Base-by-base conservation (phyloP, 2,329 filamentous ascomycete species). In the Fusarium virguliforme region DNA sequence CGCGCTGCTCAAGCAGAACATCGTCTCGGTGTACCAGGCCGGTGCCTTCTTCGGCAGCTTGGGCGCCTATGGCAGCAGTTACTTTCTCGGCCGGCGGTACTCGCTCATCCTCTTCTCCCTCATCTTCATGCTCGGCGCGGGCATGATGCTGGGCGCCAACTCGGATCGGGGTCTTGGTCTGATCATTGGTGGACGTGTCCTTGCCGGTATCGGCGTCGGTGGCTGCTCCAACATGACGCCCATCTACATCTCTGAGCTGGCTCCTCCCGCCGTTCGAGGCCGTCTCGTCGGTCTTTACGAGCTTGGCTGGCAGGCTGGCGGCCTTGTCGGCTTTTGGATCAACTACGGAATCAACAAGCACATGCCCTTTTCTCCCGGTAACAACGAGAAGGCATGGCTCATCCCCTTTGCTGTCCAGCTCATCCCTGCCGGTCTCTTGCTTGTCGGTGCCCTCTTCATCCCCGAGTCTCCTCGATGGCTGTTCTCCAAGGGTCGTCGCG, bases 11-110 rank as follows among this genome's bases (percentile, higher is more conserved):
- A 90, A 89, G 75, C 85, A 90, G 74, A 95, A 95, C 79, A 94
- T 95, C 67, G 92, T 94, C 57, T 94, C 91, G 28, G 88, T 92
- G 60, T 95, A 94, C 82, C 93, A 95, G 80, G 93, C 93, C 9
- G 93, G 93, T 65, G 92, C 92, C 65, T 95, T 96, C 83, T 95
- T 95, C 74, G 93, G 93, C 56, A 89, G 90, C n/a, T 82, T 94
- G 41, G 86, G 88, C 65, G 91, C 90, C 62, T 94, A 92, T 73
- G 85, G 83, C 8, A 86, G 88, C 35, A 89, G 87, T 32, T 90
- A 91, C 82, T 92, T 87, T 77, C 82, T 91, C 68, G 92, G 92
- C 30, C 87, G 92, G 24, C 88, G 88, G 75, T 87, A 85, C 77
- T 91, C 89, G 24, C 84, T 95, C 3, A 82, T 90, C 69, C 70